phyloP scores from a whole-genome alignment of 495 filamentous ascomycete genomes.

The Hypoxylon intermedium region DNA sequence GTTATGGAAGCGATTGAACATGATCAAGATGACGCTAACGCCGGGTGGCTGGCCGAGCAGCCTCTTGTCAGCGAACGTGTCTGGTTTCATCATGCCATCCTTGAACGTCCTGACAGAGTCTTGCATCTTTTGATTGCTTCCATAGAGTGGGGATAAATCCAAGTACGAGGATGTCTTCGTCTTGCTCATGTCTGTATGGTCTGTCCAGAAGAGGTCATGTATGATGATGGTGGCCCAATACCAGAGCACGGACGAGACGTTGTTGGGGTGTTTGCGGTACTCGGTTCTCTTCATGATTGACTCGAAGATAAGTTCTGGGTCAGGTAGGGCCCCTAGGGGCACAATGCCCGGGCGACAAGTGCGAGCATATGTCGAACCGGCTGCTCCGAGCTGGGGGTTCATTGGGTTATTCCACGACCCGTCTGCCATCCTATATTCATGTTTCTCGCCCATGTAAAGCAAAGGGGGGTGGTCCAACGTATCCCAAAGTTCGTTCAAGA shows the following conservation, averaged over 20 bases:
- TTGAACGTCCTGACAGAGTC: slow-evolving; percentile 76
- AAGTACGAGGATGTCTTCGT: slow-evolving; percentile 84
- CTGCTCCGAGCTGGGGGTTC: slow-evolving; percentile 55
- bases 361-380: slow-evolving; percentile 70
- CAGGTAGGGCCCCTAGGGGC: slow-evolving; percentile 70
- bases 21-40: slow-evolving; percentile 76
- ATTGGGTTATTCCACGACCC: slow-evolving; percentile 66
- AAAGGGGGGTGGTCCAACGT: slow-evolving; percentile 63
- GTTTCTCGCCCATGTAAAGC: slow-evolving; percentile 68
- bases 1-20: slow-evolving; percentile 80
- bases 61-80: slow-evolving; percentile 79
- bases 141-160: slow-evolving; percentile 85
- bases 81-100: slow-evolving; percentile 84
- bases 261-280: slow-evolving; percentile 64
- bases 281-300: slow-evolving; percentile 59
- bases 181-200: slow-evolving; percentile 55
- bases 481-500: slow-evolving; percentile 75
- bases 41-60: slow-evolving; percentile 84
- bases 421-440: slow-evolving; percentile 72
- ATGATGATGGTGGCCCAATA: slow-evolving; percentile 91
- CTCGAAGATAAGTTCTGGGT: slow-evolving; percentile 81
- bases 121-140: slow-evolving; percentile 79
- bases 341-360: slow-evolving; percentile 70
- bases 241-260: slow-evolving; percentile 86
- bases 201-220: slow-evolving; percentile 62